Conservation (phyloP, 2,329 filamentous ascomycete genomes). For the Phyllosticta ampelicida region DNA sequence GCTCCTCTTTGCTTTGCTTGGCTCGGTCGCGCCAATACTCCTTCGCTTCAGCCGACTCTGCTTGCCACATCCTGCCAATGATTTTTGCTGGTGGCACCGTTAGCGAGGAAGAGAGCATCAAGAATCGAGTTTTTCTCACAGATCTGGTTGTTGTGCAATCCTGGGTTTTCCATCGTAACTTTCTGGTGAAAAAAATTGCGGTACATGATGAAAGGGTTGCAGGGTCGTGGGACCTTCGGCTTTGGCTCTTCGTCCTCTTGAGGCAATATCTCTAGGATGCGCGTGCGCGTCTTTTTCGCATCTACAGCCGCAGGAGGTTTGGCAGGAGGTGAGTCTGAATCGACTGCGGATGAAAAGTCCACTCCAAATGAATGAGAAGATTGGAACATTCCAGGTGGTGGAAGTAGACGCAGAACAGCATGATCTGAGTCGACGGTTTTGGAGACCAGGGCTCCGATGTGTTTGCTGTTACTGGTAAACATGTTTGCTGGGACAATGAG, state of each 20-base stretch:
- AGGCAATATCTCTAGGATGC: background rate
- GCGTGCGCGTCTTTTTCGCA: background rate
- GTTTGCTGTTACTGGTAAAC: background rate
- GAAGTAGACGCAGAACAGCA: background rate
- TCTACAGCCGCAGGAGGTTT: background rate
- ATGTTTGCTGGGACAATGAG: background rate
- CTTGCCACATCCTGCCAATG: conserved; percentile 2
- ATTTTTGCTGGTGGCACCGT: background rate
- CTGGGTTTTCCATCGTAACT: background rate
- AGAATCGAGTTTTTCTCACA: background rate
- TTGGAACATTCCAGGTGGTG: background rate
- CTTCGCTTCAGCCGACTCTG: background rate
- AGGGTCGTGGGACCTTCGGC: background rate
- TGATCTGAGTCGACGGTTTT: background rate
- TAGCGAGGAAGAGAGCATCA: background rate
- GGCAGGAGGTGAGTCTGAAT: background rate
- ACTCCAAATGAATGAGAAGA: background rate
- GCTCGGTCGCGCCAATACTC: background rate
- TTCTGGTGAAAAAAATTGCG: background rate
- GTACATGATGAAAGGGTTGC: conserved; percentile 5
- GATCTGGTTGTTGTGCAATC: conserved; percentile 1
- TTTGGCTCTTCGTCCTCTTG: background rate
- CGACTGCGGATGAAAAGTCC: background rate
- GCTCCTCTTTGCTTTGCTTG: background rate
- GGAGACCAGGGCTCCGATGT: background rate